Percentiles rank a stretch among this genome's conserved stretches.
phyloP scores from a whole-genome alignment of 345 rosid species.

The Melastoma malabathricum region DNA sequence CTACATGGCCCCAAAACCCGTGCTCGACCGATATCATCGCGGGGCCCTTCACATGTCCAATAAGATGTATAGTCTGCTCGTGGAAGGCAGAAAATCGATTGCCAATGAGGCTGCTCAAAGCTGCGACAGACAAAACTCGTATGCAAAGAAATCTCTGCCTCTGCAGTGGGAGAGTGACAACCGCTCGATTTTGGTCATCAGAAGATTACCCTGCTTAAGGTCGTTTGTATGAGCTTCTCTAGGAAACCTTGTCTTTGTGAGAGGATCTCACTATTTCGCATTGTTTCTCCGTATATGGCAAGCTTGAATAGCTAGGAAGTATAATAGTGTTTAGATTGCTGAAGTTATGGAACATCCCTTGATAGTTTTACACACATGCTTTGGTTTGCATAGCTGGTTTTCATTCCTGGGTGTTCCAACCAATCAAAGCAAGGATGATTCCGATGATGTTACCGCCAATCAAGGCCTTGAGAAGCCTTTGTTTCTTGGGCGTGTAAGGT shows the following conservation, averaged over 20 bases:
- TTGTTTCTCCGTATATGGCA: neutral
- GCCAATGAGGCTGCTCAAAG: too few relatives aligned
- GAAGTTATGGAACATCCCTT: neutral
- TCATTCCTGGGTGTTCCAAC: constrained; percentile 25
- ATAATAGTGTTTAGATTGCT: neutral
- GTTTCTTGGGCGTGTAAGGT: constrained; percentile 51
- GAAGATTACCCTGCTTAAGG: too few relatives aligned
- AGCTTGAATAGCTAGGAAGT: neutral
- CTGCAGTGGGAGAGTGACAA: too few relatives aligned
- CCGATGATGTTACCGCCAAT: constrained; percentile 29
- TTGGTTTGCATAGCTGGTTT: neutral
- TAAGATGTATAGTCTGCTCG: too few relatives aligned
- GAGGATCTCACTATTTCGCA: neutral
- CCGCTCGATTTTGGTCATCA: too few relatives aligned
- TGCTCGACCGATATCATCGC: too few relatives aligned
- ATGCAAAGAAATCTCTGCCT: too few relatives aligned
- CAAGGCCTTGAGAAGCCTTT: constrained; percentile 39
- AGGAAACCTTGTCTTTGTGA: neutral
- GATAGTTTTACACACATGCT: neutral
- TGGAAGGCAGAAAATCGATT: too few relatives aligned
- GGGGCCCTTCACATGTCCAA: too few relatives aligned
- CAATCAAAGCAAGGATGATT: constrained; percentile 41
- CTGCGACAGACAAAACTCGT: too few relatives aligned
- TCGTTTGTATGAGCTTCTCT: too few relatives aligned
- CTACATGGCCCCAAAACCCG: too few relatives aligned